Base-by-base conservation (phyloP, 768 basidiomycete species). In the Neoboletus subvelutipes region DNA sequence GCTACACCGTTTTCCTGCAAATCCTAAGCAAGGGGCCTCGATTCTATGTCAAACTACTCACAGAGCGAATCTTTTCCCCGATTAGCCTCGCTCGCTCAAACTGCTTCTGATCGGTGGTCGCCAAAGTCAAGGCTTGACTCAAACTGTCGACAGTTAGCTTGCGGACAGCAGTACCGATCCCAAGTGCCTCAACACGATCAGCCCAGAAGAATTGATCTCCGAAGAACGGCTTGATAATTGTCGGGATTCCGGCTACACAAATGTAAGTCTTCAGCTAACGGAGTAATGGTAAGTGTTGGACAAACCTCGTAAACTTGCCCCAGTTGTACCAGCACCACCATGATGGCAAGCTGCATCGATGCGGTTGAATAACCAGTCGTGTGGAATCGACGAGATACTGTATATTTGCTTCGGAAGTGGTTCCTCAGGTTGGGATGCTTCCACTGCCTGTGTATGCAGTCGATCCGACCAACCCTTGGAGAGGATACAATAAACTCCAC, bases 401-500 rank as follows among this genome's bases (percentile, higher is more conserved):
- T 90, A 93, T 59, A 97, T 93, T 67, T 92, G 83, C 52, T 83
- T 78, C 26, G 92, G 90, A 43, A 92, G 69, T 7, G 88, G 80
- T 58, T 88, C 84, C 65, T 91, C 86, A 0, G 78, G 75, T 61
- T 90, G 87, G 2, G 80, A 60, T 29, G 78, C 75, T 47, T 89
- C 85, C 12, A 75, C 69, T 5, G 75, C 78, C 73, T 92, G 91
- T 41, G 80, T 76, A 3, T 87, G 81, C 4, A 95, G 80, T 51
- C 97, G 82, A 71, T 97, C 95, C 13, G 94, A 96, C 96, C 96
- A 99, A 29, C 96, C 96, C 74, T 98, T 98, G 26, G 95, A 98
- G 33, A 99, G 78, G 66, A 99, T 94, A 22, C 93, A 94, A 69
- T 85, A 82, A 6, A 98, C 94, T 3, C 88, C 94, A 62, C 93